phyloP scores from a whole-genome alignment of 495 filamentous ascomycete genomes.

The Clohesyomyces aquaticus region DNA sequence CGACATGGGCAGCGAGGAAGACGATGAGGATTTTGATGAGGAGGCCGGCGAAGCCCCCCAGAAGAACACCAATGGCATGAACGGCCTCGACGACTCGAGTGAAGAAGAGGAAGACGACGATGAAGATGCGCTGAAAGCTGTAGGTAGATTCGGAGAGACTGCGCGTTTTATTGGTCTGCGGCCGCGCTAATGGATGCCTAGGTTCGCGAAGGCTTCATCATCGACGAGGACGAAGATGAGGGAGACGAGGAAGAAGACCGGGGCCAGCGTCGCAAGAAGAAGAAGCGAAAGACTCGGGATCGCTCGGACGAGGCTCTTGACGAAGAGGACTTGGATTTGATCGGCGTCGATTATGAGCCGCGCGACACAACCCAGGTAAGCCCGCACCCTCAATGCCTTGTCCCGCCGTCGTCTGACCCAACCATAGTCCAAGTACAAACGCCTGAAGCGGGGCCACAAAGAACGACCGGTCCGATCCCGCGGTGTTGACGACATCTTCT shows the following conservation, averaged over 20 bases:
- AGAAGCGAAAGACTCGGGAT: conserved; percentile 64
- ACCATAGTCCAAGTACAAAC: conserved; percentile 82
- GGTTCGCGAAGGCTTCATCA: conserved; percentile 91
- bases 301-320: conserved; percentile 80
- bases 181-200: conserved; percentile 13
- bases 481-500: conserved; percentile 87
- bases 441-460: conserved; percentile 88
- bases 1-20: conserved; percentile 85
- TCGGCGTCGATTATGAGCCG: conserved; percentile 75
- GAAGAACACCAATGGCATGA: conserved; percentile 50
- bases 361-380: conserved; percentile 66
- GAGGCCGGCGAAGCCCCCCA: conserved; percentile 68
- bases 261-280: conserved; percentile 63
- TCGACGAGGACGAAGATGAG: conserved; percentile 83
- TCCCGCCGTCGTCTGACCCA: conserved; percentile 10
- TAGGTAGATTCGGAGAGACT: conserved; percentile 14
- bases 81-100: conserved; percentile 75
- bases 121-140: conserved; percentile 72
- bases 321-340: conserved; percentile 94
- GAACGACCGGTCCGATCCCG: conserved; percentile 65
- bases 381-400: background rate
- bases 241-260: conserved; percentile 69
- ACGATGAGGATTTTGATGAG: conserved; percentile 84
- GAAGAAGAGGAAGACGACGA: conserved; percentile 98
- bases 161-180: background rate